Evolutionary conservation across 805 yeast genomes (phyloP).

Genomic region (Yarrowia deformans): DNA sequence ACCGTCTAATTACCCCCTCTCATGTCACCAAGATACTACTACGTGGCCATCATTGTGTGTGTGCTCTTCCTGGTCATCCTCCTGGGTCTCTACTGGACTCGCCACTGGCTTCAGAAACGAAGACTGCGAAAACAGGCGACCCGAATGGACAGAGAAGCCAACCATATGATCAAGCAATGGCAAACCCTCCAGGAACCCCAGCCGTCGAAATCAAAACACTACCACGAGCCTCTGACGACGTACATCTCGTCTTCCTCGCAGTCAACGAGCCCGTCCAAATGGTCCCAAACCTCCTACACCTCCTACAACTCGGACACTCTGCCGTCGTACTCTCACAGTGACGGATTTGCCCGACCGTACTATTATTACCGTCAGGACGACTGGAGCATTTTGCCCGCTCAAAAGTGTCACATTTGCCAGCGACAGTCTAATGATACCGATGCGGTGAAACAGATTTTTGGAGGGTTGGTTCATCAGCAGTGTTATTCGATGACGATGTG

Average conservation of each 20-base stretch:
- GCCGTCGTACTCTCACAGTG: background rate
- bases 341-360: conserved; percentile 13
- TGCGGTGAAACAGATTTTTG: conserved; percentile 10
- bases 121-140: background rate
- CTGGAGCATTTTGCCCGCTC: background rate
- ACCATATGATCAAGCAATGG: background rate
- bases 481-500: background rate
- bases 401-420: background rate
- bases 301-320: conserved; percentile 15
- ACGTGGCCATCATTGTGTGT: conserved; percentile 23
- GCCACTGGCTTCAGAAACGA: conserved; percentile 4
- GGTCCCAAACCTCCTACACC: background rate
- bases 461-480: conserved; percentile 14
- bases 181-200: background rate
- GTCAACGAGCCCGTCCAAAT: background rate
- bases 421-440: background rate
- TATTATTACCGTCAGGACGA: conserved; percentile 5
- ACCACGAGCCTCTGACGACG: conserved; percentile 14
- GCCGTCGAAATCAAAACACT: background rate
- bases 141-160: conserved; percentile 4
- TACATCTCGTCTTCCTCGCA: background rate
- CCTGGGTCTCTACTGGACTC: background rate
- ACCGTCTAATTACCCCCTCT: no score
- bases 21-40: conserved; percentile 18
- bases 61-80: conserved; percentile 9